Evolutionary conservation across 208 protist genomes (phyloP), one percentile per base, ranked within the genome.

Genomic region (Wallacemonas sp.): DNA sequence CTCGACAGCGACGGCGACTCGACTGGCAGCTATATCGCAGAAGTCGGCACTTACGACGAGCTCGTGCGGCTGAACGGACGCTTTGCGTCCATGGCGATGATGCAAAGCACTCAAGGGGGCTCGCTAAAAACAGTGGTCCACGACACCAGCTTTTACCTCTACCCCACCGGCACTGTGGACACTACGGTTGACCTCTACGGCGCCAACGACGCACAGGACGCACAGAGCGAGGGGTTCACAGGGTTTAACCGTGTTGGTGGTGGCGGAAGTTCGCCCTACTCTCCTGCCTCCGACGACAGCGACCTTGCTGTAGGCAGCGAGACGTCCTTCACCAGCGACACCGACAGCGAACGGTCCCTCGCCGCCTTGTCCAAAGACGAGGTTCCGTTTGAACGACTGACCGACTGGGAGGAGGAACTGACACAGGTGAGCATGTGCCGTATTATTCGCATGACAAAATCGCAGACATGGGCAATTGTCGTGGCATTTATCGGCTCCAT

Each of bases 101-200:
- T 53, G 62, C 59, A 71, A 30, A 63, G 45, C 33, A 46, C 63
- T n/a, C 17, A 34, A 27, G 17, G 27, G 31, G 65, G 53, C 28
- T 14, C 63, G 8, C 47, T 75, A 3, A 49, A 61, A 15, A 62
- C 42, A 19, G 41, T 49, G 44, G 70, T 77, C 15, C 61, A 84
- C 46, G 72, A 80, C 61, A 80, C 74, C 2, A 83, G 72, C 51
- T 72, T 81, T 51, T 80, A 83, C 41, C 61, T 75, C 15, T 67
- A 73, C 36, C 55, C 44, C 12, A 30, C 8, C 31, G 44, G 31
- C 14, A n/a, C n/a, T n/a, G n/a, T n/a, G n/a, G n/a, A n/a, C n/a
- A n/a, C n/a, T n/a, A n/a, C n/a, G n/a, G n/a, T n/a, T n/a, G n/a
- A n/a, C n/a, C n/a, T 30, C 14, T 5, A 19, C 55, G 30, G 55